Conservation (phyloP, 805 yeast species). For the Saturnispora kantuleensis region DNA sequence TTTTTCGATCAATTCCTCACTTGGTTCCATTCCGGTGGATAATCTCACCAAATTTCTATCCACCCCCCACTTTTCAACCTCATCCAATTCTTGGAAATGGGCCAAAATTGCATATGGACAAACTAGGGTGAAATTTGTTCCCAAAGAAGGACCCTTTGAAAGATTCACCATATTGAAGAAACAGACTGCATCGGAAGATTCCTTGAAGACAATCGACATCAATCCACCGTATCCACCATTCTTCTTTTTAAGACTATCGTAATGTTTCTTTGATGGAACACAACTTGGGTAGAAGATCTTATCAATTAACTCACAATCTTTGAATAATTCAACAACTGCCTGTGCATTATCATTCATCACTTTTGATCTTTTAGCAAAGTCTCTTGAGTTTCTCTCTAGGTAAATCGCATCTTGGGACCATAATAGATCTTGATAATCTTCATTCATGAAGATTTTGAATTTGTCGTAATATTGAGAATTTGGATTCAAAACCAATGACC, state of each 20-base stretch:
- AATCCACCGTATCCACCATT: conserved; percentile 75
- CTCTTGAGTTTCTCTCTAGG: conserved; percentile 88
- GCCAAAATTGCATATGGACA: conserved; percentile 88
- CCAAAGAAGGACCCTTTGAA: conserved; percentile 86
- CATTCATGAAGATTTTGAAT: conserved; percentile 42
- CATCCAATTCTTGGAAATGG: conserved; percentile 73
- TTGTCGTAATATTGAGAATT: conserved; percentile 37
- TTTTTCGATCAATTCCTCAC: conserved; percentile 40
- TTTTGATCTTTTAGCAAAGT: conserved; percentile 56
- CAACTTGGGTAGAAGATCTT: conserved; percentile 64
- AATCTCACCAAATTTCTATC: conserved; percentile 69
- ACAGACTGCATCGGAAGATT: conserved; percentile 52
- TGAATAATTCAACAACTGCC: conserved; percentile 44
- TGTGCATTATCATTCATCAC: conserved; percentile 48
- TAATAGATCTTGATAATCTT: conserved; percentile 58
- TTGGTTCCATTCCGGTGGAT: conserved; percentile 78
- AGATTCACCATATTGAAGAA: conserved; percentile 63
- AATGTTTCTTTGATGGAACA: conserved; percentile 45
- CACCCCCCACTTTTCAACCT: conserved; percentile 72
- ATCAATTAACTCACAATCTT: conserved; percentile 43
- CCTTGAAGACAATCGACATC: conserved; percentile 60
- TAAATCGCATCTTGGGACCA: conserved; percentile 95
- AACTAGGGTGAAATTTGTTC: conserved; percentile 80
- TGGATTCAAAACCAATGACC: conserved; percentile 74
- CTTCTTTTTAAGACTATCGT: conserved; percentile 58